A percentile compares a stretch with the other conserved stretches of the same genome.
phyloP scores from a whole-genome alignment of 257 asterid genomes.

The Solanum pinnatisectum region DNA sequence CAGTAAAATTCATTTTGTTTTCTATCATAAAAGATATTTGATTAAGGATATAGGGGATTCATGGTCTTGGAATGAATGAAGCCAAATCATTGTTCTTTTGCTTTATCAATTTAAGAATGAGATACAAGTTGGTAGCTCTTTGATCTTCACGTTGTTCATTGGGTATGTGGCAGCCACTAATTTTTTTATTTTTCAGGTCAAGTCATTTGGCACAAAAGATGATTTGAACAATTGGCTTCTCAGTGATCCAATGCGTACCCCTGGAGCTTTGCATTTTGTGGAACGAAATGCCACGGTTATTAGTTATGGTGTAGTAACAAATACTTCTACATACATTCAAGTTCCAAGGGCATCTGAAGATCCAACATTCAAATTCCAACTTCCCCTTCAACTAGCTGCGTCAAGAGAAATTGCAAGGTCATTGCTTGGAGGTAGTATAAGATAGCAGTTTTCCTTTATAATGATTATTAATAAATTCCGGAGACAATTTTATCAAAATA shows the following conservation, averaged over 20 bases:
- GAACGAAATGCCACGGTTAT: conserved; percentile 17
- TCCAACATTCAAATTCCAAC: conserved; percentile 25
- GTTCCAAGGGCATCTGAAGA: conserved; percentile 25
- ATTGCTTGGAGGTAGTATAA: conserved; percentile 21
- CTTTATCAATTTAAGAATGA: background rate
- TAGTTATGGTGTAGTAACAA: conserved; percentile 25
- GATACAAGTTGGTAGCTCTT: background rate
- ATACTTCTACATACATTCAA: conserved; percentile 11
- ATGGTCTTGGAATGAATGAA: background rate
- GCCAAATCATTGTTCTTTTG: background rate
- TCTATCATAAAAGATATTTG: background rate
- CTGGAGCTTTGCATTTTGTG: conserved; percentile 28
- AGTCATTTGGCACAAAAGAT: conserved; percentile 23
- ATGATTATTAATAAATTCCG: background rate
- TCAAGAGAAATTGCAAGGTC: conserved; percentile 31
- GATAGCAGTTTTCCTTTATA: background rate
- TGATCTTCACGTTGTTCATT: background rate
- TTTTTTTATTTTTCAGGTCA: conserved; percentile 12
- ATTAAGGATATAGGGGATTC: background rate
- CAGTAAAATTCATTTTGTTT: background rate
- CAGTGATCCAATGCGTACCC: conserved; percentile 20
- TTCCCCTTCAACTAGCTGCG: conserved; percentile 36
- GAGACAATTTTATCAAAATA: background rate
- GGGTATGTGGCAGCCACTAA: background rate
- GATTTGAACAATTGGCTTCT: conserved; percentile 26